Conservation (phyloP, 2,329 filamentous ascomycete genomes). For the Diplodia mutila region DNA sequence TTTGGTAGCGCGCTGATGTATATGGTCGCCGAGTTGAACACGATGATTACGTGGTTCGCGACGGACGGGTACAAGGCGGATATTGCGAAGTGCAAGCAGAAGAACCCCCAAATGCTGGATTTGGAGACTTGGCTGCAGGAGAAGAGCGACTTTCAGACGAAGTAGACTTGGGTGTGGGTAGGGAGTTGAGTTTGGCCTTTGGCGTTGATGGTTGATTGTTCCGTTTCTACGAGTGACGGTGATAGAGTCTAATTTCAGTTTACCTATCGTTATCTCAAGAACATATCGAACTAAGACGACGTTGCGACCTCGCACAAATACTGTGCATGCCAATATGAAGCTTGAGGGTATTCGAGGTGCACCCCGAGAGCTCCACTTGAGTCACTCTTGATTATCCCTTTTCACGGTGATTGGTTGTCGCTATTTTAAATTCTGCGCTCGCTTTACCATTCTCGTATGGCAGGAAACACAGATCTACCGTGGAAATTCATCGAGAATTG, state of each 20-base stretch:
- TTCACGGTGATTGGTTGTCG: too few species aligned
- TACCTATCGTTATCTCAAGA: neutral
- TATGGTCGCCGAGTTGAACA: constrained; percentile 48
- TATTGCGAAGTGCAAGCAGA: constrained; percentile 46
- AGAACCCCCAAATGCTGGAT: constrained; percentile 52
- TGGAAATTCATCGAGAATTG: too few species aligned
- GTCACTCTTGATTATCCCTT: too few species aligned
- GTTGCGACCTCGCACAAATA: too few species aligned
- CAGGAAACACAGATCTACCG: too few species aligned
- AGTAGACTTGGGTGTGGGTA: neutral
- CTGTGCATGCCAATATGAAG: too few species aligned
- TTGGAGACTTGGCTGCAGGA: constrained; percentile 55
- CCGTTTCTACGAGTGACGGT: neutral
- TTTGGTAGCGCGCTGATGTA: constrained; percentile 48
- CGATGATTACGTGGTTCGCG: constrained; percentile 58
- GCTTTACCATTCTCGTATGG: too few species aligned
- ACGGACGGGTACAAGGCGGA: constrained; percentile 54
- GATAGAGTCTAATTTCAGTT: too few species aligned
- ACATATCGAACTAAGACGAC: neutral
- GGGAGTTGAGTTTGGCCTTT: neutral
- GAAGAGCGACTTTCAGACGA: constrained; percentile 46
- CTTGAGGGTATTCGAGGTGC: too few species aligned
- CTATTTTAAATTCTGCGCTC: too few species aligned
- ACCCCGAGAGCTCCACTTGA: too few species aligned
- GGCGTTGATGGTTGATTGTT: neutral